Percentiles rank a stretch among this genome's conserved stretches.
phyloP scores from a whole-genome alignment of 2,329 filamentous ascomycete genomes.

The Myriosclerotinia curreyana region DNA sequence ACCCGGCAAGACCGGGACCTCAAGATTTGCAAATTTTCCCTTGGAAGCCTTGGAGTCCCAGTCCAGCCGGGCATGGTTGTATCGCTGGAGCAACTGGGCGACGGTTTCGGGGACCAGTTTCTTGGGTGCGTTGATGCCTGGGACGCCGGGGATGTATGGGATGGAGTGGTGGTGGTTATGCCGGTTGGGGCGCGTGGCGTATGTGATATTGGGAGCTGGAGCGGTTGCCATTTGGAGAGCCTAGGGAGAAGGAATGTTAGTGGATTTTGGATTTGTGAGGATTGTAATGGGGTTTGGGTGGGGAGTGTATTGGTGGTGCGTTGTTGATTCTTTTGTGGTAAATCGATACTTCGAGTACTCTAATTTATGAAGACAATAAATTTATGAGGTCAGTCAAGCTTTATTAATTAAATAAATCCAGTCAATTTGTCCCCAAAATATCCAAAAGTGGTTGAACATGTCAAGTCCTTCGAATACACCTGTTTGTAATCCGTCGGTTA shows the following conservation, averaged over 20 bases:
- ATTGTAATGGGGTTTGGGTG: not conserved
- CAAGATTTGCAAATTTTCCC: not conserved
- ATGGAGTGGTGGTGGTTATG: not conserved
- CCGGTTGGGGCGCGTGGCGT: not conserved
- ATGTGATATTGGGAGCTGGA: not conserved
- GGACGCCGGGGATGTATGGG: not conserved
- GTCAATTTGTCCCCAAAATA: not conserved
- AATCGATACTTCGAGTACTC: not conserved
- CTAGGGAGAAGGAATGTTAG: not conserved
- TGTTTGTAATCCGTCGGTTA: not conserved
- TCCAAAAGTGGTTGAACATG: too few relatives aligned
- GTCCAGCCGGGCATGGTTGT: not conserved
- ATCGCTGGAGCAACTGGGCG: not conserved
- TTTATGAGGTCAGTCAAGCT: not conserved
- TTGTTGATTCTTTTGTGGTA: not conserved
- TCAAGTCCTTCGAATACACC: not conserved
- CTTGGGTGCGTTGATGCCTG: not conserved
- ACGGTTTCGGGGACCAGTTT: not conserved
- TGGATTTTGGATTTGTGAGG: not conserved
- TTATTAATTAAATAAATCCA: not conserved
- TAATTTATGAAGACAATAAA: not conserved
- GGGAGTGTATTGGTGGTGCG: not conserved
- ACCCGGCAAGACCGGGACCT: not conserved
- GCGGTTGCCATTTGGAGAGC: not conserved
- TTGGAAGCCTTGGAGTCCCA: not conserved